Percentiles rank a stretch among this genome's conserved stretches.
These are phyloP conservation scores for Wickerhamiella musiphila DNA, from an alignment of 805 yeast species.

Conservation along the genomic window DNA sequence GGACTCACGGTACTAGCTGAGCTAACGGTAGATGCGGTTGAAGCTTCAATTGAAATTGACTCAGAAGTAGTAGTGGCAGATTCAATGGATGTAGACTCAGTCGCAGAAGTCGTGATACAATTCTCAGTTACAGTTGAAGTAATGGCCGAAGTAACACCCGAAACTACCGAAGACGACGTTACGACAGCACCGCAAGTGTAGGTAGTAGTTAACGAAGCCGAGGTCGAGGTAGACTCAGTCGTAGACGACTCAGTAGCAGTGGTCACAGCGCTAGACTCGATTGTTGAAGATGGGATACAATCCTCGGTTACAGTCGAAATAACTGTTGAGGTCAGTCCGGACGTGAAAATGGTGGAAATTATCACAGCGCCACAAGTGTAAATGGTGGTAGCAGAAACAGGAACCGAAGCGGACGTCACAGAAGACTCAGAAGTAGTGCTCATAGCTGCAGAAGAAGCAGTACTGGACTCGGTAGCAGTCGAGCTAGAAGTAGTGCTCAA, in stretches of 20 bases:
- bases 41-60: neutral
- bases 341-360: neutral
- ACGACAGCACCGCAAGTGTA: neutral
- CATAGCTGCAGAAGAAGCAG: neutral
- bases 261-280: neutral
- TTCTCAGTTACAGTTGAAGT: neutral
- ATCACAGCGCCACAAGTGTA: neutral
- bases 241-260: neutral
- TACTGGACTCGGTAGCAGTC: neutral
- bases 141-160: neutral
- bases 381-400: neutral
- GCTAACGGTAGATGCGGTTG: too few species aligned
- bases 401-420: neutral
- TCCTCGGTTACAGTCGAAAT: neutral
- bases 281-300: too few species aligned
- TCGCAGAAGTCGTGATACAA: neutral
- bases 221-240: neutral
- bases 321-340: neutral
- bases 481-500: neutral
- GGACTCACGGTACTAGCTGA: too few species aligned
- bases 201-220: neutral
- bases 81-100: neutral
- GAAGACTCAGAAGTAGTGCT: conserved; percentile 1
- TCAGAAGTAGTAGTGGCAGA: neutral
- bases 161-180: neutral